Evolutionary conservation across 768 basidiomycete species (phyloP).

Genomic region (Rhizopogon vinicolor): DNA sequence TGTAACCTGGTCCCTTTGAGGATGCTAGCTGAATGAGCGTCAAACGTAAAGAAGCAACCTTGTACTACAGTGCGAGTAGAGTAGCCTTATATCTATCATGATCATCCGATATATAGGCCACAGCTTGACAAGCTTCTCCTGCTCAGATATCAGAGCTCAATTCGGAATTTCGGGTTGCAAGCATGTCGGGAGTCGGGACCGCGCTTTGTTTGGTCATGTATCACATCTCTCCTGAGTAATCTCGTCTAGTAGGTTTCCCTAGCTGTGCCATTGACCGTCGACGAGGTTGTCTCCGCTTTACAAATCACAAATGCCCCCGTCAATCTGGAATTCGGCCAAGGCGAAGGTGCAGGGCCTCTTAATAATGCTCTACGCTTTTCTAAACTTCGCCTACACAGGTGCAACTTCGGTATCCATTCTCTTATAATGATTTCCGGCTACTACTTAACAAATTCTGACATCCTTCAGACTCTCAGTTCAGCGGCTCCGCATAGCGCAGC

Average conservation of each 20-base stretch:
- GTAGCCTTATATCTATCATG: too few species aligned
- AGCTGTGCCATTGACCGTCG: too few species aligned
- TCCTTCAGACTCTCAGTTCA: constrained; percentile 72
- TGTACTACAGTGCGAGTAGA: too few species aligned
- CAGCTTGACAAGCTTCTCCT: too few species aligned
- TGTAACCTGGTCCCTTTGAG: too few species aligned
- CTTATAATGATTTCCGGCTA: neutral
- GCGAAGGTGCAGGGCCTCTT: constrained; percentile 39
- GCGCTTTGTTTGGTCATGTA: neutral
- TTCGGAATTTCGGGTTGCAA: too few species aligned
- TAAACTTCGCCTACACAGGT: constrained; percentile 29
- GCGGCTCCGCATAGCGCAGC: constrained; percentile 77
- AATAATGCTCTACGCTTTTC: neutral
- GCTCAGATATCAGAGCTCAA: too few species aligned
- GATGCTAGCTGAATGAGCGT: too few species aligned
- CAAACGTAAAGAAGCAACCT: too few species aligned
- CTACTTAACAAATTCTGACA: neutral
- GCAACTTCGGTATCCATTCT: constrained; percentile 38
- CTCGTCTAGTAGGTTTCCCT: too few species aligned
- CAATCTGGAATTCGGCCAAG: constrained; percentile 56
- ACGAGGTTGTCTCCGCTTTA: neutral
- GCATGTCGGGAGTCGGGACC: too few species aligned
- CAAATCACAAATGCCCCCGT: constrained; percentile 19
- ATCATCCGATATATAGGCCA: too few species aligned
- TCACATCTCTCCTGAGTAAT: neutral